These are phyloP conservation scores for Wakefieldia striispora DNA, from an alignment of 768 basidiomycete genomes.

Conservation along the genomic window DNA sequence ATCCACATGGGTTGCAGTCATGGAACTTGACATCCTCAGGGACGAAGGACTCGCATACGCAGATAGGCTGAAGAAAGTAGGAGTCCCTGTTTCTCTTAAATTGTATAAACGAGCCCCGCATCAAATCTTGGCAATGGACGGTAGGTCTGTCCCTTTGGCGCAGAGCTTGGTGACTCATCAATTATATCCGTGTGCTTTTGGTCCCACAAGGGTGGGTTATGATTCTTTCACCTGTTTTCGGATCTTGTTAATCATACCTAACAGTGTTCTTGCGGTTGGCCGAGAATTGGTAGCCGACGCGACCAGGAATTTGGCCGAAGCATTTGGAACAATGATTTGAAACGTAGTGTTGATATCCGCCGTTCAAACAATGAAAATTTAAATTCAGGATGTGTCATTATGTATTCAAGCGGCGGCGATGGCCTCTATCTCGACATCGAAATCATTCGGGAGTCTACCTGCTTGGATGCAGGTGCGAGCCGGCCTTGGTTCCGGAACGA, in stretches of 20 bases:
- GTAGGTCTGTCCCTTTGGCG: constrained; percentile 35
- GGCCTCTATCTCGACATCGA: constrained; percentile 72
- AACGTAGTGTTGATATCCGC: not conserved
- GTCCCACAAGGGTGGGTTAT: constrained; percentile 21
- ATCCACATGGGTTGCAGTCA: constrained; percentile 62
- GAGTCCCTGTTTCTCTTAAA: constrained; percentile 53
- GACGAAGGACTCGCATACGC: constrained; percentile 69
- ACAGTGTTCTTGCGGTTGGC: constrained; percentile 38
- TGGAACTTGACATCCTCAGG: constrained; percentile 66
- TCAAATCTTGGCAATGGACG: constrained; percentile 74
- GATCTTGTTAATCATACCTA: constrained; percentile 11
- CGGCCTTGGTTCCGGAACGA: constrained; percentile 59
- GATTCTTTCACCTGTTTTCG: not conserved
- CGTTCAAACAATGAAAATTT: not conserved
- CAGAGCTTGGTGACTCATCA: not conserved
- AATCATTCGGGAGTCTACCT: constrained; percentile 63
- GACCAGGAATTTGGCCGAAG: constrained; percentile 32
- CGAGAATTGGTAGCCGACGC: constrained; percentile 39
- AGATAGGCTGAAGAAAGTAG: constrained; percentile 51
- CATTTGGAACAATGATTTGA: constrained; percentile 22
- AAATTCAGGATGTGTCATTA: not conserved
- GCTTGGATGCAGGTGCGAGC: constrained; percentile 77
- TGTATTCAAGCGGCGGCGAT: constrained; percentile 43
- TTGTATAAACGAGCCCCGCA: constrained; percentile 67
- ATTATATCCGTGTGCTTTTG: not conserved